These are phyloP conservation scores for Neonectria punicea DNA, from an alignment of 2,329 filamentous ascomycete genomes.

Conservation along the genomic window DNA sequence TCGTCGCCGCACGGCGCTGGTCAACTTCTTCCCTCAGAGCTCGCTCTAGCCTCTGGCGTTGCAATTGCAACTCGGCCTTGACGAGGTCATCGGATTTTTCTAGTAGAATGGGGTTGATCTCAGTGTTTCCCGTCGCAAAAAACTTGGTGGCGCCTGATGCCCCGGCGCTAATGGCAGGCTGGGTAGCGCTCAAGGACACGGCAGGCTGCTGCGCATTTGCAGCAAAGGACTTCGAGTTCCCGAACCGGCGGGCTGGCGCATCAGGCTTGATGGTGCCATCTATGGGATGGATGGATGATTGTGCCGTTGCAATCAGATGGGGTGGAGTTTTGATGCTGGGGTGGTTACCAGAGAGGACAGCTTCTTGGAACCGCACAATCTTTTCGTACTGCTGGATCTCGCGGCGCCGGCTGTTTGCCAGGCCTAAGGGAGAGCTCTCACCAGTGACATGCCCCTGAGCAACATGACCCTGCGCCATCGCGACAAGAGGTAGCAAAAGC, in stretches of 20 bases:
- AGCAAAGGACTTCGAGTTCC: slow-evolving; percentile 50
- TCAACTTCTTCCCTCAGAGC: slow-evolving; percentile 81
- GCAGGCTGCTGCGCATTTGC: slow-evolving; percentile 49
- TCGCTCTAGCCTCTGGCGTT: slow-evolving; percentile 84
- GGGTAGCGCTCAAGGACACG: slow-evolving; percentile 14
- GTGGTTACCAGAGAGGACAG: slow-evolving; percentile 81
- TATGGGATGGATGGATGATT: slow-evolving; percentile 34
- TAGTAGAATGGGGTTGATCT: slow-evolving; percentile 84
- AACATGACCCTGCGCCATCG: slow-evolving; percentile 44
- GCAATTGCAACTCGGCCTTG: slow-evolving; percentile 82
- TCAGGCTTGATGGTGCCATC: slow-evolving; percentile 35
- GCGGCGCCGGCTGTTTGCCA: slow-evolving; percentile 60
- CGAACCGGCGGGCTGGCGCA: slow-evolving; percentile 27
- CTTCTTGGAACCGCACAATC: slow-evolving; percentile 83
- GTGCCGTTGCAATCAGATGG: slow-evolving; percentile 47
- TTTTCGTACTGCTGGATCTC: slow-evolving; percentile 79
- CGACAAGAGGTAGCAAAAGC: slow-evolving; percentile 33
- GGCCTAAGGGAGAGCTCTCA: slow-evolving; percentile 39
- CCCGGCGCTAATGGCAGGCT: slow-evolving; percentile 29
- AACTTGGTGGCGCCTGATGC: slow-evolving; percentile 47
- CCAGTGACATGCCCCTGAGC: slow-evolving; percentile 28
- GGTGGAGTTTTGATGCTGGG: slow-evolving; percentile 67
- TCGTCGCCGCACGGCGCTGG: slow-evolving; percentile 60
- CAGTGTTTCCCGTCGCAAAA: slow-evolving; percentile 65
- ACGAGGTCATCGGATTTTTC: slow-evolving; percentile 88